phyloP scores from a whole-genome alignment of 1,284 basidiomycete genomes.

The Ceratobasidium sp. region DNA sequence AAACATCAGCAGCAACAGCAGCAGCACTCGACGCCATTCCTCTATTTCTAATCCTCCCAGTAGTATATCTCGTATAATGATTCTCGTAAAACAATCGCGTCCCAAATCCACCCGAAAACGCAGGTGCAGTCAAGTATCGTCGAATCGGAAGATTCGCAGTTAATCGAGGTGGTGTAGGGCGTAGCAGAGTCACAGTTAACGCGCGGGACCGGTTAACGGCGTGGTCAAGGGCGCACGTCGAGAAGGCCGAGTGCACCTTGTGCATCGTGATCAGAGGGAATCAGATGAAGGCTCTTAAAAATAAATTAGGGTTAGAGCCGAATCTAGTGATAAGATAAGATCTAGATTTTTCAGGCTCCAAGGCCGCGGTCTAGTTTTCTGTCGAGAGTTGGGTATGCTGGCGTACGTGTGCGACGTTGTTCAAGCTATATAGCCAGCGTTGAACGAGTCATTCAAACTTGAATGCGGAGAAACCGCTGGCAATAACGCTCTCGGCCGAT shows the following conservation, averaged over 20 bases:
- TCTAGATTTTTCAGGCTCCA: conserved; percentile 5
- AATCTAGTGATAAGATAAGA: conserved; percentile 39
- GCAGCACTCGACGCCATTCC: conserved; percentile 31
- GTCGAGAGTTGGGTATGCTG: conserved; percentile 10
- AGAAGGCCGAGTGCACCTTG: conserved; percentile 38
- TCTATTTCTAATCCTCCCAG: neutral
- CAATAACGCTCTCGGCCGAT: conserved; percentile 41
- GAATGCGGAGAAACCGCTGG: conserved; percentile 34
- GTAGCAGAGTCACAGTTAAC: neutral
- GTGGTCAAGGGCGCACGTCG: conserved; percentile 42
- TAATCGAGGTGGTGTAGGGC: neutral
- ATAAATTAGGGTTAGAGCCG: conserved; percentile 20
- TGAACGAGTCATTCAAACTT: conserved; percentile 30
- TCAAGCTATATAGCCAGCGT: conserved; percentile 1
- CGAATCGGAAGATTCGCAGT: neutral
- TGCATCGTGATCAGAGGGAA: conserved; percentile 34
- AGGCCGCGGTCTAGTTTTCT: neutral
- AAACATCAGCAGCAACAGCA: conserved; percentile 11
- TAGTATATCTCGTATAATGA: conserved; percentile 11
- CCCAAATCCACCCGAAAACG: conserved; percentile 30
- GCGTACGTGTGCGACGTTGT: neutral
- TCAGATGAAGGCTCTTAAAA: conserved; percentile 5
- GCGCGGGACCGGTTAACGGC: conserved; percentile 10
- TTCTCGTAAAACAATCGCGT: conserved; percentile 7
- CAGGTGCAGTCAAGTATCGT: conserved; percentile 24